Percentiles rank a stretch among this genome's conserved stretches.
Conservation (phyloP, 2,329 filamentous ascomycete genomes). For the Arthroderma uncinatum region DNA sequence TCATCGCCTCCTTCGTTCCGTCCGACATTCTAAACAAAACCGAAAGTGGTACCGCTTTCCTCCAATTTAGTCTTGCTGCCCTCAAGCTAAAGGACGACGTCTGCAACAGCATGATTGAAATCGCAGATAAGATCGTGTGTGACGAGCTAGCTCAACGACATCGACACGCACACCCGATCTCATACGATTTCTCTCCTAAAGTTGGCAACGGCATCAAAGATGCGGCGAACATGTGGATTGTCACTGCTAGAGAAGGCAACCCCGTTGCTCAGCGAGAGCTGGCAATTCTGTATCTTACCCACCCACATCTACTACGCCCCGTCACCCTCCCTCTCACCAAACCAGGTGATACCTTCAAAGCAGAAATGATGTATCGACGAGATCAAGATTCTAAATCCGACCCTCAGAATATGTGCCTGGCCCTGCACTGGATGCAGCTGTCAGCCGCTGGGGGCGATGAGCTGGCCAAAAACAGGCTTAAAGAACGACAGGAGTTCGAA, state of each 20-base stretch:
- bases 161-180: slow-evolving; percentile 25
- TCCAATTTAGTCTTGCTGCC: slow-evolving; percentile 79
- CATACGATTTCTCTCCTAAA: slow-evolving; percentile 23
- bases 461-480: slow-evolving; percentile 69
- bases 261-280: slow-evolving; percentile 84
- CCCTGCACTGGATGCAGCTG: slow-evolving; percentile 94
- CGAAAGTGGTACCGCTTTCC: slow-evolving; percentile 64
- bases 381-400: slow-evolving; percentile 60
- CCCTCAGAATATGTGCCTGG: slow-evolving; percentile 81
- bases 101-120: slow-evolving; percentile 70
- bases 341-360: slow-evolving; percentile 81
- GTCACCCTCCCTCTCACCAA: slow-evolving; percentile 75
- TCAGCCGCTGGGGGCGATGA: slow-evolving; percentile 78
- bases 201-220: slow-evolving; percentile 46
- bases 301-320: slow-evolving; percentile 70
- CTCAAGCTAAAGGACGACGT: slow-evolving; percentile 81
- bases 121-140: slow-evolving; percentile 57
- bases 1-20: slow-evolving; percentile 51
- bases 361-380: slow-evolving; percentile 61
- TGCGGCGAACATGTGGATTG: slow-evolving; percentile 79
- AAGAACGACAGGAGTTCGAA: slow-evolving; percentile 56
- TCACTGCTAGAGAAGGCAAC: slow-evolving; percentile 86
- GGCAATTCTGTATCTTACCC: slow-evolving; percentile 82
- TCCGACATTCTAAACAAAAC: slow-evolving; percentile 47
- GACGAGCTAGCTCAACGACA: slow-evolving; percentile 34